A percentile compares a stretch with the other conserved stretches of the same genome.
Evolutionary conservation across 1,284 basidiomycete genomes (phyloP).

Genomic region (Melampsora abietis-canadensis): DNA sequence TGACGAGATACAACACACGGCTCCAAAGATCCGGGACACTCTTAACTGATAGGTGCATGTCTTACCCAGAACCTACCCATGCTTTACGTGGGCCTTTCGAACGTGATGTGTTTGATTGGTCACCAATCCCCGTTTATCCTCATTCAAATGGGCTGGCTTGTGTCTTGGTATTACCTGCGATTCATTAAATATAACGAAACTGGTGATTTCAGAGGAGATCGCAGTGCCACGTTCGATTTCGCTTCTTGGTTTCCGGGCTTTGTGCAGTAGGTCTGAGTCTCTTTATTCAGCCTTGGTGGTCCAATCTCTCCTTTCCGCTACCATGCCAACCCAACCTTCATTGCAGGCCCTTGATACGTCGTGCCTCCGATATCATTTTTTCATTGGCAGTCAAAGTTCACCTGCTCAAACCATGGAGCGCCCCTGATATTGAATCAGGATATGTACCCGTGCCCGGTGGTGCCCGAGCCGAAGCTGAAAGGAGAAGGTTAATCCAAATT

Average conservation of each 20-base stretch:
- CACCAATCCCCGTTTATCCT: slow-evolving; percentile 91
- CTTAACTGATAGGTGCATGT: not conserved
- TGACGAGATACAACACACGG: slow-evolving; percentile 51
- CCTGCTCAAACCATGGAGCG: slow-evolving; percentile 75
- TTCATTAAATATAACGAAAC: slow-evolving; percentile 80
- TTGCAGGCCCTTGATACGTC: slow-evolving; percentile 62
- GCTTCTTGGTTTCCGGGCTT: slow-evolving; percentile 94
- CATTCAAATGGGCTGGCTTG: slow-evolving; percentile 97
- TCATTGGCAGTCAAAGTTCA: slow-evolving; percentile 62
- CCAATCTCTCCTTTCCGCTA: not conserved
- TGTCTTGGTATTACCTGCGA: slow-evolving; percentile 87
- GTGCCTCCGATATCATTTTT: slow-evolving; percentile 68
- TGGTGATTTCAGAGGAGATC: slow-evolving; percentile 66
- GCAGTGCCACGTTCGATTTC: slow-evolving; percentile 94
- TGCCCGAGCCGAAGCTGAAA: slow-evolving; percentile 89
- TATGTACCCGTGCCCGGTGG: slow-evolving; percentile 76
- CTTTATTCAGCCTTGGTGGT: not conserved
- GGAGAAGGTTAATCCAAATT: slow-evolving; percentile 66
- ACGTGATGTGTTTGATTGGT: slow-evolving; percentile 79
- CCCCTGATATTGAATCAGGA: slow-evolving; percentile 63
- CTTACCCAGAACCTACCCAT: slow-evolving; percentile 74
- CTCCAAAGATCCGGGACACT: not conserved
- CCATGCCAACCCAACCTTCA: not conserved
- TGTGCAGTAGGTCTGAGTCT: slow-evolving; percentile 64
- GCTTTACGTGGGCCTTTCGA: slow-evolving; percentile 85